Evolutionary conservation across 805 yeast genomes (phyloP), one percentile per base, ranked within the genome.

Genomic region (Zygosaccharomyces bailii): DNA sequence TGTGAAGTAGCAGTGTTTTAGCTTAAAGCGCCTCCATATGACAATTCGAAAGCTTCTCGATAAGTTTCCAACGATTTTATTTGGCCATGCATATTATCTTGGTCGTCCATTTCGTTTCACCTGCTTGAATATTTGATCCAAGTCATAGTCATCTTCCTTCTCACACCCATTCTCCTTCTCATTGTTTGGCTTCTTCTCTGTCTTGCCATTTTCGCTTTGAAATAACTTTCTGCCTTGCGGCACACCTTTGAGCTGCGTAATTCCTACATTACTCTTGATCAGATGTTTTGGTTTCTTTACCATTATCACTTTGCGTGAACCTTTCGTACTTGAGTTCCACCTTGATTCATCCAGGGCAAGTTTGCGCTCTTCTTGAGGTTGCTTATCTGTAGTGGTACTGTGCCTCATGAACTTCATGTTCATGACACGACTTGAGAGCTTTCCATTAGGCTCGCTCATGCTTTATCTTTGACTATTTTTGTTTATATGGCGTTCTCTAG

Each of bases 341-440:
- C 52, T 52, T 16, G 60, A 56, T 39, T 35, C 52, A 42, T 57
- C 60, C 16, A 34, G 58, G 5, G 37, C 42, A 4, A 32, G 23
- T 33, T 47, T 37, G 3, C 46, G 48, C 10, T 34, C 74, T 36
- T 60, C 67, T 34, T 58, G 57, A 17, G 54, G 49, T 21, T 58
- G 67, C 34, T 66, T 69, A 16, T 63, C 64, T 23, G 66, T 57
- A 23, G 59, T 56, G 44, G 58, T 57, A 44, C 55, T 59, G 9
- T 61, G 61, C 36, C 63, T 69, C 81, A 79, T 77, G 69, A 80
- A 81, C 72, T 86, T 87, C 96, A 87, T 87, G 75, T 82, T 84
- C 80, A 83, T 70, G 55, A 87, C 86, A 56, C 88, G 75, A 55
- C 78, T 77, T 20, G 93, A 84, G 45, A 80, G 66, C 37, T 63